Evolutionary conservation across 768 basidiomycete species (phyloP).

Genomic region (Pulveroboletus frians): DNA sequence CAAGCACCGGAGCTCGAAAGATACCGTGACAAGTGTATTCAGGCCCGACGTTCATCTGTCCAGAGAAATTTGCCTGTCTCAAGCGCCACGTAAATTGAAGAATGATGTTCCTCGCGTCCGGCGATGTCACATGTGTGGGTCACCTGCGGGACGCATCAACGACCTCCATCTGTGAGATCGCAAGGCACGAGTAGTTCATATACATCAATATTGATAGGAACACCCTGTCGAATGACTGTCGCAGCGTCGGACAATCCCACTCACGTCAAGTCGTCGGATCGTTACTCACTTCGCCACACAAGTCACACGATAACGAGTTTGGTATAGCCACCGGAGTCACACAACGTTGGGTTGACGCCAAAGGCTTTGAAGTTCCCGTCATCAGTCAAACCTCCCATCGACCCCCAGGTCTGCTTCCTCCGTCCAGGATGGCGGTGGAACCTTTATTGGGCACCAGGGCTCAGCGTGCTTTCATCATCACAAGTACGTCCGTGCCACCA

Average conservation of each 20-base stretch:
- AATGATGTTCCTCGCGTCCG: too few species aligned
- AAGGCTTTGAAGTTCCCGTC: conserved; percentile 3
- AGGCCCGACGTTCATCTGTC: background rate
- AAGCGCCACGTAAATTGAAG: too few species aligned
- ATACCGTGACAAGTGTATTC: background rate
- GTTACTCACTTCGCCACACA: too few species aligned
- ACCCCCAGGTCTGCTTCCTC: conserved; percentile 10
- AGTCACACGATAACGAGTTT: too few species aligned
- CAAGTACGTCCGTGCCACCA: conserved; percentile 44
- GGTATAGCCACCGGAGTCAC: conserved; percentile 18
- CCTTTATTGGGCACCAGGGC: conserved; percentile 67
- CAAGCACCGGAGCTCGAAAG: too few species aligned
- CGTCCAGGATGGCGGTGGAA: conserved; percentile 58
- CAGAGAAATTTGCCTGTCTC: too few species aligned
- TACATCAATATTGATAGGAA: background rate
- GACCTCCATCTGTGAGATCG: background rate
- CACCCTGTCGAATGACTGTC: conserved; percentile 32
- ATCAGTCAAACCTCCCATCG: conserved; percentile 10
- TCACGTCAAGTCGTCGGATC: too few species aligned
- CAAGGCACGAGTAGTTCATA: background rate
- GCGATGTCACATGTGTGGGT: too few species aligned
- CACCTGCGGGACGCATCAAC: too few species aligned
- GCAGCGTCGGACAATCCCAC: background rate
- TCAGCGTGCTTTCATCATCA: conserved; percentile 65
- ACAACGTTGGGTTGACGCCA: background rate